These are phyloP conservation scores for Candida ulmi DNA, from an alignment of 805 yeast species.

Conservation along the genomic window DNA sequence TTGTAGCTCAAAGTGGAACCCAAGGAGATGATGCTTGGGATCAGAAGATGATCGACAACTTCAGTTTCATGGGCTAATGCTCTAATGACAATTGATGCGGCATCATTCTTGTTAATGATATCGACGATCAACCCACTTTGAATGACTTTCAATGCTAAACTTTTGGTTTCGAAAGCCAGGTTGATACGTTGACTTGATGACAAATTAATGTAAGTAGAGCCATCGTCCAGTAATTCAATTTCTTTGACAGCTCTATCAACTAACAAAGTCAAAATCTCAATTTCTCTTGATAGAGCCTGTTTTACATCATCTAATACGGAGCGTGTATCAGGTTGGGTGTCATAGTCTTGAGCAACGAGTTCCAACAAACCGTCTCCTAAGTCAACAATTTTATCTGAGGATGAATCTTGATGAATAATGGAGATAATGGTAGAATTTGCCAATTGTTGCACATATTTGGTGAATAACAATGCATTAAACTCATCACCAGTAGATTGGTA, in stretches of 20 bases:
- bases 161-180: slow-evolving; percentile 49
- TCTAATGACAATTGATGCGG: slow-evolving; percentile 41
- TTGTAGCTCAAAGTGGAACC: slow-evolving; percentile 47
- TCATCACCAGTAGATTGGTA: slow-evolving; percentile 31
- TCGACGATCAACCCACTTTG: slow-evolving; percentile 48
- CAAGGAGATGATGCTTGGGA: slow-evolving; percentile 45
- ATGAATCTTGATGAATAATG: neutral
- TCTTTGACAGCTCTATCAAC: slow-evolving; percentile 18
- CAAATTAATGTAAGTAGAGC: slow-evolving; percentile 49
- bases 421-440: slow-evolving; percentile 12
- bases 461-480: slow-evolving; percentile 28
- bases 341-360: slow-evolving; percentile 23
- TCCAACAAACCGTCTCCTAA: slow-evolving; percentile 29
- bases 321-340: slow-evolving; percentile 19
- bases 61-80: slow-evolving; percentile 49
- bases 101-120: slow-evolving; percentile 36
- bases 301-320: slow-evolving; percentile 14
- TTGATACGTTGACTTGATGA: slow-evolving; percentile 42
- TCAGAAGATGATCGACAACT: slow-evolving; percentile 45
- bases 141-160: slow-evolving; percentile 53
- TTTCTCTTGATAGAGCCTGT: slow-evolving; percentile 13
- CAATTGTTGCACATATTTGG: slow-evolving; percentile 21
- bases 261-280: slow-evolving; percentile 9
- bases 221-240: slow-evolving; percentile 40
- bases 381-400: neutral